Evolutionary conservation across 1,284 basidiomycete species (phyloP).

Genomic region (Mycosarcoma maydis): DNA sequence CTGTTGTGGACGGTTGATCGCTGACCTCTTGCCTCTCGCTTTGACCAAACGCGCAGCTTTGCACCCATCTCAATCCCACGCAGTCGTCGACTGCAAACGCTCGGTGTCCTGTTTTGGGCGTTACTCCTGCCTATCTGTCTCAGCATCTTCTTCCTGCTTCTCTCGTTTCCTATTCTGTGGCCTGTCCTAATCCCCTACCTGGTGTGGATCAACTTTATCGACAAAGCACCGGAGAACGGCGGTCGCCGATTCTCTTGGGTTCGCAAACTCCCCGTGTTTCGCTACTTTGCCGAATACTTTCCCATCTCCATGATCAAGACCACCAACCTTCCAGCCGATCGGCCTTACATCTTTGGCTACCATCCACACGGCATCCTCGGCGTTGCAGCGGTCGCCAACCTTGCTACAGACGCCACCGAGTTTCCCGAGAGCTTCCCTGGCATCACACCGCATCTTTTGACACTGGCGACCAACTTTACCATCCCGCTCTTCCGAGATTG

Average conservation of each 20-base stretch:
- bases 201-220: constrained; percentile 78
- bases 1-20: no score
- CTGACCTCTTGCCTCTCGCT: background rate
- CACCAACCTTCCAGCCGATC: constrained; percentile 82
- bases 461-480: constrained; percentile 83
- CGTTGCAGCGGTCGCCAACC: constrained; percentile 86
- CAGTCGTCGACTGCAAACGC: constrained; percentile 63
- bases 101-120: constrained; percentile 82
- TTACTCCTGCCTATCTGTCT: constrained; percentile 78
- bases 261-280: constrained; percentile 78
- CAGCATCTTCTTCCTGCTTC: constrained; percentile 78
- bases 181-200: constrained; percentile 82
- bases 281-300: constrained; percentile 88
- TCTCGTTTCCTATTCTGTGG: constrained; percentile 91
- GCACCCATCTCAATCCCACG: constrained; percentile 60
- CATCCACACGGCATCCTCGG: constrained; percentile 65
- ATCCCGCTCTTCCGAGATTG: constrained; percentile 94
- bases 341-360: constrained; percentile 87
- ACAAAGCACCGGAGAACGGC: constrained; percentile 80
- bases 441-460: constrained; percentile 89
- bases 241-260: constrained; percentile 83
- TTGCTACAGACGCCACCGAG: constrained; percentile 93
- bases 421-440: constrained; percentile 91
- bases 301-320: constrained; percentile 73
- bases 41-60: constrained; percentile 24